Base-by-base conservation (phyloP, 225 moss, liverwort and hornwort species). In the Bryum argenteum region DNA sequence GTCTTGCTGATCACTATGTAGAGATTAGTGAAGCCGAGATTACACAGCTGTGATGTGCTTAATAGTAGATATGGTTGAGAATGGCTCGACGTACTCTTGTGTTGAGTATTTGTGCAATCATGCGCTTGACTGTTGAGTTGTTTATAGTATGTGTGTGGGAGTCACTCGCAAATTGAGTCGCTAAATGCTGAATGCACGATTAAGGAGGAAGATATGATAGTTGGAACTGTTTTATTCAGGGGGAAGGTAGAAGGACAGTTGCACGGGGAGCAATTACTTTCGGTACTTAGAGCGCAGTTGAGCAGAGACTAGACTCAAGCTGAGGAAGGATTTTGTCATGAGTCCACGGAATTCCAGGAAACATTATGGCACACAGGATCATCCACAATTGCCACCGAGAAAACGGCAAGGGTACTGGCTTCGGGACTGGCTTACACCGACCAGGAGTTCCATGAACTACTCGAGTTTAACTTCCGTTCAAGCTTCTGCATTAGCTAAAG, bases 401-500 rank as follows among this genome's bases (percentile, higher is more conserved):
- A 79, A 85, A 62, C 71, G 82, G 26, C 71, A 65, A 21, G 56
- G 66, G 15, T 77, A 77, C 65, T 80, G 83, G 39, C 60, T 38
- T 18, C 38, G 60, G 60, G 60, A 70, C 13, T 70, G 70, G 82
- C 54, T 67, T 7, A 66, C 85, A 45, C 18, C 67, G 17, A 41
- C 67, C 9, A 10, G 33, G 39, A 12, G 64, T 42, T 54, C 71
- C 56, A 43, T 33, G 2, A 40, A 44, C 39, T 70, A 28, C 40
- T 26, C 22, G 9, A 52, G 66, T 19, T 53, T 58, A 20, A 2
- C 67, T 20, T 64, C 58, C 59, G 18, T 70, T 63, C 48, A 55
- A 67, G 48, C 52, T 23, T 17, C 47, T 54, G 43, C 33, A 5
- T 63, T 23, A 19, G 59, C 64, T 57, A 24, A 21, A 2, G 56